A percentile compares a stretch with the other conserved stretches of the same genome.
These are phyloP conservation scores for Rhodamnia rubescens DNA, from an alignment of 345 rosid species.

Conservation along the genomic window DNA sequence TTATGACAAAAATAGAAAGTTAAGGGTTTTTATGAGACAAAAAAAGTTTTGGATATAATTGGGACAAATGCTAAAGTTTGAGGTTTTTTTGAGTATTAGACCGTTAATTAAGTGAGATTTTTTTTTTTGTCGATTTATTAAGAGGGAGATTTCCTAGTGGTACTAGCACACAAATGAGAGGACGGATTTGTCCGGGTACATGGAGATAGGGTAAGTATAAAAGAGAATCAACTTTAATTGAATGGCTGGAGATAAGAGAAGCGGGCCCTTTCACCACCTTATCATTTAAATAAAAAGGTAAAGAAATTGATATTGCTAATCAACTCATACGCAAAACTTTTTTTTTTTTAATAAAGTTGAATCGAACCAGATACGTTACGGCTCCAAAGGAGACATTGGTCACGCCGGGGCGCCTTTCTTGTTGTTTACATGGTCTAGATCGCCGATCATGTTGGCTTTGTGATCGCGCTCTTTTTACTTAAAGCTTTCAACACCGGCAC, in stretches of 20 bases:
- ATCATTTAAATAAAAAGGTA: neutral
- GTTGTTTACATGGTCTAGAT: neutral
- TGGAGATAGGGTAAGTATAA: neutral
- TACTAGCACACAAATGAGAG: neutral
- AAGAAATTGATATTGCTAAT: neutral
- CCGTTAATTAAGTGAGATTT: neutral
- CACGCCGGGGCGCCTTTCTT: neutral
- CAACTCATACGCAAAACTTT: neutral
- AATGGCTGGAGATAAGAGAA: neutral
- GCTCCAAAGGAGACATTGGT: neutral
- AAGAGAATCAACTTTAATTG: neutral
- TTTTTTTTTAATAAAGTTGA: neutral
- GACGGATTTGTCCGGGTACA: neutral
- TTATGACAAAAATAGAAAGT: too few species aligned
- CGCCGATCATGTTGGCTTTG: neutral
- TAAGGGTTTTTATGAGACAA: too few species aligned
- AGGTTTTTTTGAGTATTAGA: too few species aligned
- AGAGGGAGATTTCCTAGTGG: neutral
- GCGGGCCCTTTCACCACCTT: neutral
- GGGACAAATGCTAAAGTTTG: too few species aligned
- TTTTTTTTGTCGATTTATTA: too few species aligned
- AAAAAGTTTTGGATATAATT: too few species aligned
- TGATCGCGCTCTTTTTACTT: neutral
- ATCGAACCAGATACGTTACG: neutral
- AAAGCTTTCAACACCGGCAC: neutral